Percentiles rank a stretch among this genome's conserved stretches.
phyloP scores from a whole-genome alignment of 208 protist genomes.

The Trichomonas vaginalis region DNA sequence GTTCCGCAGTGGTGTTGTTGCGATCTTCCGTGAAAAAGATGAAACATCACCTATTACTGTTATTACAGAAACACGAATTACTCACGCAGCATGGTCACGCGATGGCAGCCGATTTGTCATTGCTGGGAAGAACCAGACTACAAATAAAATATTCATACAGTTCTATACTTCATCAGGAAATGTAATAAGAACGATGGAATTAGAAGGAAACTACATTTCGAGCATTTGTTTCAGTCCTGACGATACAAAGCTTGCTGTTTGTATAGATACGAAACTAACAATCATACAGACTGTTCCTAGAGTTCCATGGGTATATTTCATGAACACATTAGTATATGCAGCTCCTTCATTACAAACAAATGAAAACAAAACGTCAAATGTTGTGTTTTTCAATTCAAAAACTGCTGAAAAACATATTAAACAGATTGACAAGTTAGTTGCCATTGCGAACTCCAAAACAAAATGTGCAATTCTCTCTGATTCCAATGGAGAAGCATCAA shows the following conservation, averaged over 20 bases:
- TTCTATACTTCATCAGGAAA: neutral
- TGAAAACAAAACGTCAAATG: neutral
- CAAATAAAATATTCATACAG: neutral
- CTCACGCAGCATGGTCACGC: neutral
- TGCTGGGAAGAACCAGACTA: neutral
- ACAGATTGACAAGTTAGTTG: neutral
- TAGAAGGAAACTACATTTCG: neutral
- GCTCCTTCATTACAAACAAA: neutral
- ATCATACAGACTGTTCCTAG: neutral
- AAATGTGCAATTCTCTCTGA: neutral
- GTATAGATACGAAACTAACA: neutral
- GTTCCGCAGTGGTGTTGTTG: neutral
- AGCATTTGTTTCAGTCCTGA: neutral
- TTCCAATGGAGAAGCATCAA: neutral
- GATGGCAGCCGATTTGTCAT: neutral
- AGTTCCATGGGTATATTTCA: neutral
- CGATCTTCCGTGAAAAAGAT: neutral
- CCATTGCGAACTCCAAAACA: neutral
- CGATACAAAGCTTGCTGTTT: neutral
- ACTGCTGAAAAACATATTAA: neutral
- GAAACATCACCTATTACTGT: neutral
- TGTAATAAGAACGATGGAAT: neutral
- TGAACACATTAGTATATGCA: neutral
- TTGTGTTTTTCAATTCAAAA: neutral
- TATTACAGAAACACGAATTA: neutral